Evolutionary conservation across 2,329 filamentous ascomycete species (phyloP).

Genomic region (Cephalotrichum gorgonifer): DNA sequence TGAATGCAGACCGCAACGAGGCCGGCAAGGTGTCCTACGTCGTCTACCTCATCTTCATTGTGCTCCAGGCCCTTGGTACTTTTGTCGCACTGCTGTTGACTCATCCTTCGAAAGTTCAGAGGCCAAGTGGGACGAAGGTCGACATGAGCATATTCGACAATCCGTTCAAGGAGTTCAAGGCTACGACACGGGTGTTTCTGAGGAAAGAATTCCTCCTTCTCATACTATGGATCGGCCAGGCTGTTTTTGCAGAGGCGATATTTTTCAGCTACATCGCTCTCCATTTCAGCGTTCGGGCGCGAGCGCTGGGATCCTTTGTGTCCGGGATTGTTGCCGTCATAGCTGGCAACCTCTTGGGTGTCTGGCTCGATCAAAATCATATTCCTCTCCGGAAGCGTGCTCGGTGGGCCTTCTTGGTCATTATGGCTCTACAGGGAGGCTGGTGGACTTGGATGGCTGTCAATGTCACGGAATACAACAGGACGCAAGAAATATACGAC

Average conservation of each 20-base stretch:
- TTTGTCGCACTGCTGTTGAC: constrained; percentile 56
- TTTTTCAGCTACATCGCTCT: constrained; percentile 57
- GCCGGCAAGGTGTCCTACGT: constrained; percentile 59
- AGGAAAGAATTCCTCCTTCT: constrained; percentile 53
- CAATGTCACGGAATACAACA: constrained; percentile 48
- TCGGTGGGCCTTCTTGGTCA: constrained; percentile 41
- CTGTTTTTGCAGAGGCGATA: constrained; percentile 61
- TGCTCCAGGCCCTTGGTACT: constrained; percentile 54
- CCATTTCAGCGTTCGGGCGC: constrained; percentile 42
- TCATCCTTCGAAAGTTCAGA: constrained; percentile 48
- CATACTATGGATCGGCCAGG: constrained; percentile 58
- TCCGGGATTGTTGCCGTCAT: constrained; percentile 57
- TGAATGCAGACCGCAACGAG: constrained; percentile 44
- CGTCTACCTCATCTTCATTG: constrained; percentile 62
- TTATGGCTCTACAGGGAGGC: constrained; percentile 49
- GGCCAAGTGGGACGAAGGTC: constrained; percentile 54
- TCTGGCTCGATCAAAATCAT: constrained; percentile 50
- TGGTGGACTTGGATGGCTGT: constrained; percentile 67
- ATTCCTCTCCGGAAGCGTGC: constrained; percentile 43
- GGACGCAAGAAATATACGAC: constrained; percentile 50
- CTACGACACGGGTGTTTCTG: constrained; percentile 47
- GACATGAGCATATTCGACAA: constrained; percentile 45
- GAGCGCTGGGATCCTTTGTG: constrained; percentile 61
- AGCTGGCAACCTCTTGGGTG: constrained; percentile 55
- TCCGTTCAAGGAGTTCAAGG: constrained; percentile 48